These are phyloP conservation scores for Melastoma candidum DNA, from an alignment of 441 rosid genomes.

Conservation along the genomic window DNA sequence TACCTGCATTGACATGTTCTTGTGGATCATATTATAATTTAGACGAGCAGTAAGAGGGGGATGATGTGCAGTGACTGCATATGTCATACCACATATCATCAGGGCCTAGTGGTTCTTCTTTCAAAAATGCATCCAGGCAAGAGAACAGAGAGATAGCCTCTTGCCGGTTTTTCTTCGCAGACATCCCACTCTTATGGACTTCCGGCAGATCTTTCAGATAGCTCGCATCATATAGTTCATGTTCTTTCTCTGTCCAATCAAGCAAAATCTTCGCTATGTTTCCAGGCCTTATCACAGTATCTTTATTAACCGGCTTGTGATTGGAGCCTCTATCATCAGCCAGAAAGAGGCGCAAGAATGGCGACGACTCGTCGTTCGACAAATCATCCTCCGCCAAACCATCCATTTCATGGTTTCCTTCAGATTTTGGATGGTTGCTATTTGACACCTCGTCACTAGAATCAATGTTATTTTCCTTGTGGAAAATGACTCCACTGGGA, in stretches of 20 bases:
- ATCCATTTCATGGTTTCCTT: conserved; percentile 25
- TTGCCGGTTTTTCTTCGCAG: conserved; percentile 38
- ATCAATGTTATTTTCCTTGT: conserved; percentile 43
- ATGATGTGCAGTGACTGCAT: not conserved
- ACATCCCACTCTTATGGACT: conserved; percentile 41
- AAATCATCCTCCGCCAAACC: conserved; percentile 15
- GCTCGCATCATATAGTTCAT: conserved; percentile 54
- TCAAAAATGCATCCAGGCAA: conserved; percentile 59
- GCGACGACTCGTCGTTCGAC: conserved; percentile 18
- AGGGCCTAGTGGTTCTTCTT: conserved; percentile 69
- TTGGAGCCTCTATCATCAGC: conserved; percentile 27
- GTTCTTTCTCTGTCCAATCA: conserved; percentile 61
- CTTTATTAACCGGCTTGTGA: conserved; percentile 38
- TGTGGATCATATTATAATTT: not conserved
- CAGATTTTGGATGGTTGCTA: conserved; percentile 24
- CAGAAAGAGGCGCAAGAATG: conserved; percentile 31
- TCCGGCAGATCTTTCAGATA: conserved; percentile 67
- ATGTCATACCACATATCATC: conserved; percentile 62
- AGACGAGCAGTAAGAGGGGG: not conserved
- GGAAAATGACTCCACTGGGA: conserved; percentile 24
- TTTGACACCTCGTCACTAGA: conserved; percentile 35
- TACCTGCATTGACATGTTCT: conserved; percentile 33
- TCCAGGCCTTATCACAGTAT: conserved; percentile 36
- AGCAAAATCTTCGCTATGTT: conserved; percentile 35
- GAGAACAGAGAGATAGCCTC: conserved; percentile 54